Base-by-base conservation (phyloP, 2,329 filamentous ascomycete species). In the Cercospora citrullina region DNA sequence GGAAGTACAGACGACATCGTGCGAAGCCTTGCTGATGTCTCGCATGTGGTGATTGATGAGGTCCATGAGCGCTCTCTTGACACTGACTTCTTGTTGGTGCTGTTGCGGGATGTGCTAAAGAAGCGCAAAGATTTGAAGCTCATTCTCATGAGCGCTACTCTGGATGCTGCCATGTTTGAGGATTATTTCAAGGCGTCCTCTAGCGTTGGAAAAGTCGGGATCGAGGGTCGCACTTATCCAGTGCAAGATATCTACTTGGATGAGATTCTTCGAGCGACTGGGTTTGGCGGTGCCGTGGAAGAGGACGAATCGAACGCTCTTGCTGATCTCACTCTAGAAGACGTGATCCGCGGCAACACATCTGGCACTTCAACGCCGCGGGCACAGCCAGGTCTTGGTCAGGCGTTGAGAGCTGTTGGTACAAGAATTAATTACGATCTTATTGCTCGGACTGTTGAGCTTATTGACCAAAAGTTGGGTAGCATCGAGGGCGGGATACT, bases 51-150 rank as follows among this genome's bases (percentile, higher is more conserved):
- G 18, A 93, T 98, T 55, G 94, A 99, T 77, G 94, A 99, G 80
- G 94, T 98, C 3, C 94, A 99, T 81, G 94, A 99, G 79, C 89
- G 94, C 64, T 96, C 92, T 80, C 83, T 99, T 9, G 95, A 98
- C 76, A 97, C 94, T 0, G 94, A 99, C 78, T 97, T 99, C 76
- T 83, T 98, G 9, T 85, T 99, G 63, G 93, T 94, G 53, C 86
- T 99, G 61, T 83, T 99, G 36, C 88, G 93, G 65, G 91, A 97
- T 77, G 92, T 97, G 6, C 80, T 97, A 71, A 87, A 86, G 67
- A 84, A 85, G 72, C 87, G 91, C 60, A 90, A 89, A 74, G 91
- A 96, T 70, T 85, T 98, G 42, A 97, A 94, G 79, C 86, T 98
- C 48, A 89, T 99, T 12, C 84, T 99, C 39, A 99, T 99, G 95